phyloP scores from a whole-genome alignment of 2,329 filamentous ascomycete genomes.

The Ophiostoma montium region DNA sequence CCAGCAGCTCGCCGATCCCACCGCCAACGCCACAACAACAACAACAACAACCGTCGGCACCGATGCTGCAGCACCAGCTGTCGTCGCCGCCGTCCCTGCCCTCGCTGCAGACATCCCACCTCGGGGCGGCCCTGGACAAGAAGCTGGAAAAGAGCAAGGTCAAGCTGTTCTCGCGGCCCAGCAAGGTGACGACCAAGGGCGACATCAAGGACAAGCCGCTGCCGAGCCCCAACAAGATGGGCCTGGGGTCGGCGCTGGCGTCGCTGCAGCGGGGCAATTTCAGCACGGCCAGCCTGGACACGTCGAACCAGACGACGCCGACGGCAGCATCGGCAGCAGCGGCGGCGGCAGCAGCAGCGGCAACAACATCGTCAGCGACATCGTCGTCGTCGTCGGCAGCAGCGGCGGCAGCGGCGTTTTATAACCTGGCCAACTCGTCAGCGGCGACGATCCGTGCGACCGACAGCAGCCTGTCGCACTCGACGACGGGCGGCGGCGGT shows the following conservation, averaged over 20 bases:
- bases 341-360: no score
- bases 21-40: slow-evolving; percentile 2
- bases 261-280: slow-evolving; percentile 52
- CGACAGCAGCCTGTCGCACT: slow-evolving; percentile 24
- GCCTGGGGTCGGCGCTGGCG: slow-evolving; percentile 50
- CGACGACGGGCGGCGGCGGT: not conserved
- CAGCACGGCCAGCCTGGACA: slow-evolving; percentile 60
- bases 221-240: slow-evolving; percentile 60
- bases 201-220: slow-evolving; percentile 52
- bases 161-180: slow-evolving; percentile 67
- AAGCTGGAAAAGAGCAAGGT: slow-evolving; percentile 62
- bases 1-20: slow-evolving; percentile 11
- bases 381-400: no score
- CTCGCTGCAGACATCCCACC: slow-evolving; percentile 16
- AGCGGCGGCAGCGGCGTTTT: slow-evolving; percentile 35
- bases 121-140: slow-evolving; percentile 44
- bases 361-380: no score
- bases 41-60: slow-evolving; percentile 8
- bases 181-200: slow-evolving; percentile 58
- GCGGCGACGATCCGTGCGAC: slow-evolving; percentile 59
- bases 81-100: not conserved
- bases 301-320: slow-evolving; percentile 14
- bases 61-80: slow-evolving; percentile 7
- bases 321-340: not conserved
- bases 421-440: slow-evolving; percentile 62